Percentiles rank a stretch among this genome's conserved stretches.
phyloP scores from a whole-genome alignment of 2,329 filamentous ascomycete species.

The Colletotrichum horii region DNA sequence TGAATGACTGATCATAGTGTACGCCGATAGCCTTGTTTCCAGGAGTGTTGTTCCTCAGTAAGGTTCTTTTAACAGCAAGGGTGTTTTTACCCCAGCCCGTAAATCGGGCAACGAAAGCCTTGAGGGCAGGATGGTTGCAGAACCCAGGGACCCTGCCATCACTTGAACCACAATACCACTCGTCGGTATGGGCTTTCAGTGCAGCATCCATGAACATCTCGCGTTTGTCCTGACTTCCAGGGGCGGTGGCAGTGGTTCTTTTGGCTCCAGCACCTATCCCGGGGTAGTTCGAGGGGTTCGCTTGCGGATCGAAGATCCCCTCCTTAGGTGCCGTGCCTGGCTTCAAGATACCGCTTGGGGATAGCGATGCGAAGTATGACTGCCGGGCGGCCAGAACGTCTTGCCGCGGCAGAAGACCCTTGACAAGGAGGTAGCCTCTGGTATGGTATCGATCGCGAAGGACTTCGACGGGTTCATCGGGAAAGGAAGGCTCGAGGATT shows the following conservation, averaged over 20 bases:
- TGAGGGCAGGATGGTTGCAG: conserved; percentile 55
- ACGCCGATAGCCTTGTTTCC: conserved; percentile 63
- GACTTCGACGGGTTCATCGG: conserved; percentile 25
- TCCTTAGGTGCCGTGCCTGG: conserved; percentile 13
- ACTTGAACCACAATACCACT: conserved; percentile 46
- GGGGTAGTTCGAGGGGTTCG: background rate
- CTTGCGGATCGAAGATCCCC: conserved; percentile 26
- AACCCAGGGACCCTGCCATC: conserved; percentile 37
- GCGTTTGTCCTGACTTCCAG: conserved; percentile 32
- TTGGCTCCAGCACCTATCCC: conserved; percentile 54
- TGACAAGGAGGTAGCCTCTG: conserved; percentile 20
- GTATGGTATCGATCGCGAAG: conserved; percentile 3
- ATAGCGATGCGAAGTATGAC: conserved; percentile 20
- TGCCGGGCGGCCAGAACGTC: conserved; percentile 14
- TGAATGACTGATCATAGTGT: conserved; percentile 65
- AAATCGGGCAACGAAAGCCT: conserved; percentile 53
- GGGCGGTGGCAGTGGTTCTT: conserved; percentile 50
- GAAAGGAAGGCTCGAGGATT: conserved; percentile 46
- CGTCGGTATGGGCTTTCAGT: conserved; percentile 55
- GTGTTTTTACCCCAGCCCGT: conserved; percentile 55
- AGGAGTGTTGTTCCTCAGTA: conserved; percentile 62
- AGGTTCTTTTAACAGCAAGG: conserved; percentile 39
- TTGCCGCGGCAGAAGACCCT: conserved; percentile 11
- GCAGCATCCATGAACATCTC: conserved; percentile 41
- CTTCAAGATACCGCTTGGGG: conserved; percentile 14